phyloP scores from a whole-genome alignment of 495 filamentous ascomycete species.

The Aspergillus funiculosus region DNA sequence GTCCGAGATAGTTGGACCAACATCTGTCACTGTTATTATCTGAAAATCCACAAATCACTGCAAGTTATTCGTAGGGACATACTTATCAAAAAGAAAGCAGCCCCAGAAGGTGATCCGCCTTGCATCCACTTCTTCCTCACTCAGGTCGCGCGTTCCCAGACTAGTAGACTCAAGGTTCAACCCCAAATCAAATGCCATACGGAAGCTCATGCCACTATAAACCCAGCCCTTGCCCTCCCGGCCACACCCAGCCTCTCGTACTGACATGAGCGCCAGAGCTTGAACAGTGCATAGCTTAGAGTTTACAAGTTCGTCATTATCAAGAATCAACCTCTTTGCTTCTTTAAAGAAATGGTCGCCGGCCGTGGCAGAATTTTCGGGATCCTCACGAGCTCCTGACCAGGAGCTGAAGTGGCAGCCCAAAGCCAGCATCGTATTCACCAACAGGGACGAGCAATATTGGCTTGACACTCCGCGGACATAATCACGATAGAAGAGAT shows the following conservation, averaged over 20 bases:
- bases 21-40: constrained; percentile 47
- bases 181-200: constrained; percentile 95
- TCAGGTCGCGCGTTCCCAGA: constrained; percentile 54
- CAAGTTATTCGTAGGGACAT: constrained; percentile 16
- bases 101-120: constrained; percentile 94
- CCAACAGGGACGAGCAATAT: constrained; percentile 84
- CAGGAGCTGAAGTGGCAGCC: constrained; percentile 93
- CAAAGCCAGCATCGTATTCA: constrained; percentile 93
- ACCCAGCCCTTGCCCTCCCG: constrained; percentile 96
- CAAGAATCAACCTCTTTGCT: constrained; percentile 81
- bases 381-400: constrained; percentile 60
- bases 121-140: constrained; percentile 82
- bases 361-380: constrained; percentile 72
- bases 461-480: constrained; percentile 53
- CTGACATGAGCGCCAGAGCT: constrained; percentile 91
- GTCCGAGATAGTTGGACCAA: constrained; percentile 97
- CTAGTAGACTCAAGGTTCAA: constrained; percentile 78
- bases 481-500: constrained; percentile 85
- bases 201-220: constrained; percentile 96
- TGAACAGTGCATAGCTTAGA: constrained; percentile 91
- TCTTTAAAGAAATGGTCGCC: constrained; percentile 97
- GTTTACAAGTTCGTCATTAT: constrained; percentile 90
- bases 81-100: constrained; percentile 97
- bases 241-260: constrained; percentile 91
- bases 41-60: background rate